Evolutionary conservation across 805 yeast species (phyloP), one percentile per base, ranked within the genome.

Genomic region (Zygotorulaspora florentina): DNA sequence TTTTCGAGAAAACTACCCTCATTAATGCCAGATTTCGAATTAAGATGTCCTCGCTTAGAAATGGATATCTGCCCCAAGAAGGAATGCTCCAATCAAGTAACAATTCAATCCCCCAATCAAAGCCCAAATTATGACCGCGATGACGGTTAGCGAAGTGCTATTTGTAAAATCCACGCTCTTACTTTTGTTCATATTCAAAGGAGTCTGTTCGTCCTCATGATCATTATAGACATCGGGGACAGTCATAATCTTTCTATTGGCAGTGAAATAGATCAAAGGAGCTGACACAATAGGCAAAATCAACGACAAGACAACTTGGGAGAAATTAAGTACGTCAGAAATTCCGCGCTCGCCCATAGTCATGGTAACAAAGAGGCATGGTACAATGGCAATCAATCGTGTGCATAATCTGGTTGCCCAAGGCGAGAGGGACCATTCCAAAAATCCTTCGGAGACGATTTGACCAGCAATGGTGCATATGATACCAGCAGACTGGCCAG

Each of bases 401-500:
- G 96, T 89, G 20, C 87, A 71, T 35, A 89, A 70, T 50, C 96
- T 75, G 45, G 95, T 77, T 2, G 84, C 71, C 69, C 89, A 89
- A 1, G 97, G 96, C 29, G 85, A 80, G 49, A 88, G 74, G 6
- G 85, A 71, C 85, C 95, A 86, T 49, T 77, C 72, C 20, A 87
- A 72, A 57, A 88, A 90, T 1, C 97, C 97, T 64, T 89, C 96
- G 58, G 87, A 81, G 8, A 89, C 95, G 80, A 87, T 87, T 63
- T 89, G 96, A 30, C 96, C 96, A 1, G 96, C 90, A 57, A 90
- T 74, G 0, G 96, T 90, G 61, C 96, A 89, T 15, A 89, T 95
- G 33, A 91, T 86, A 35, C 96, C 96, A 2, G 96, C 96, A 57
- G 93, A 83, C 60, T 89, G 91, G n/a, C 97, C 97, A 11, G 91